phyloP scores from a whole-genome alignment of 2,329 filamentous ascomycete genomes.

The Camillea tinctor region DNA sequence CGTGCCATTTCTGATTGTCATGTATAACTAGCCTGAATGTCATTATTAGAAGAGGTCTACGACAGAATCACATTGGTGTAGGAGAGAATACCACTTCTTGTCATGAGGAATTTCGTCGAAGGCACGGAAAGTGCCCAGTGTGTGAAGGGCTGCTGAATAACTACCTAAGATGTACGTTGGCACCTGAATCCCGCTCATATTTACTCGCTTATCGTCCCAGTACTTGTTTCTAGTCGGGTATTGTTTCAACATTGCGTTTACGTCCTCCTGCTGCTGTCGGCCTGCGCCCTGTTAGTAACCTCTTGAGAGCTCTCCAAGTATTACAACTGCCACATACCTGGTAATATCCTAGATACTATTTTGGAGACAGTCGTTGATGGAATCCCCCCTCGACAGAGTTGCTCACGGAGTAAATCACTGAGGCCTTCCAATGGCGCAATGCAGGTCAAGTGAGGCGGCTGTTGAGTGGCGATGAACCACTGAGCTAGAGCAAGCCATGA shows the following conservation, averaged over 20 bases:
- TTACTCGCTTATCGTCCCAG: conserved; percentile 19
- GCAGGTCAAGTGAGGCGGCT: conserved; percentile 14
- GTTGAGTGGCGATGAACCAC: conserved; percentile 23
- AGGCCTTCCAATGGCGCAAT: conserved; percentile 21
- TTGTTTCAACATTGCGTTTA: conserved; percentile 8
- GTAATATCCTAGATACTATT: neutral
- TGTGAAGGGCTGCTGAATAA: conserved; percentile 16
- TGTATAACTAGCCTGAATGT: conserved; percentile 32
- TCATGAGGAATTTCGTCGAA: neutral
- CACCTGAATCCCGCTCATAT: conserved; percentile 14
- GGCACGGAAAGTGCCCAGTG: conserved; percentile 15
- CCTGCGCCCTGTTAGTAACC: neutral
- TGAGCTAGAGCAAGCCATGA: conserved; percentile 25
- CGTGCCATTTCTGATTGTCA: conserved; percentile 44
- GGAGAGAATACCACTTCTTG: neutral
- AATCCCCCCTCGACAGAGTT: conserved; percentile 21
- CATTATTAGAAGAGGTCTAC: neutral
- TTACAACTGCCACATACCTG: conserved; percentile 2
- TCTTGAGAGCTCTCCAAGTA: conserved; percentile 13
- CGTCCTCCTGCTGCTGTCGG: neutral
- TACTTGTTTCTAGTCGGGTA: conserved; percentile 12
- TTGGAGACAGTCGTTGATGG: neutral
- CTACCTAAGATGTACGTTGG: conserved; percentile 17
- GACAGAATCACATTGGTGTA: neutral
- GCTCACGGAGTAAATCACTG: conserved; percentile 25